A percentile compares a stretch with the other conserved stretches of the same genome.
Evolutionary conservation across 2,329 filamentous ascomycete species (phyloP).

Genomic region (Endothia cerciana): DNA sequence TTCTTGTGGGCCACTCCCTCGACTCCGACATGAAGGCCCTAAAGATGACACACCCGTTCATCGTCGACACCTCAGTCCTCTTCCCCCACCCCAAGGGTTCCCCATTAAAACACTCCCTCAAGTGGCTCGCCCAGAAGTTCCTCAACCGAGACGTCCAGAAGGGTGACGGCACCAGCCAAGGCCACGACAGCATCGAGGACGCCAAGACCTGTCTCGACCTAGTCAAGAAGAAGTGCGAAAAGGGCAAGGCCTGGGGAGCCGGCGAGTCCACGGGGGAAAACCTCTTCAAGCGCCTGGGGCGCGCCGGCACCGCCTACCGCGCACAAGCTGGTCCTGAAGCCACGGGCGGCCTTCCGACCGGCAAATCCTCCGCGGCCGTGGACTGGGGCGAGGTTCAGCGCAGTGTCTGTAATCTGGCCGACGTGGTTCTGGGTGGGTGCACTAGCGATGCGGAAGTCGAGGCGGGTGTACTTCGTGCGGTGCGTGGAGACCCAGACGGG

Average conservation of each 20-base stretch:
- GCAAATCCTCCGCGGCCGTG: slow-evolving; percentile 73
- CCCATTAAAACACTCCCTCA: slow-evolving; percentile 87
- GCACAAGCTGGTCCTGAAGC: slow-evolving; percentile 62
- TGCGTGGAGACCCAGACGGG: slow-evolving; percentile 61
- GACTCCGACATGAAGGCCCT: slow-evolving; percentile 85
- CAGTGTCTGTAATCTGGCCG: slow-evolving; percentile 60
- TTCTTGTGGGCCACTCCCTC: slow-evolving; percentile 80
- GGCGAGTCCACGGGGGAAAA: slow-evolving; percentile 81
- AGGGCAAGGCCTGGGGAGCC: slow-evolving; percentile 83
- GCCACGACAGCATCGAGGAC: slow-evolving; percentile 93
- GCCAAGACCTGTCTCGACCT: slow-evolving; percentile 89
- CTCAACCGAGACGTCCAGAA: slow-evolving; percentile 87
- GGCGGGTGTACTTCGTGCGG: slow-evolving; percentile 58
- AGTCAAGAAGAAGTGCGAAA: slow-evolving; percentile 94
- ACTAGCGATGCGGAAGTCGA: slow-evolving; percentile 62
- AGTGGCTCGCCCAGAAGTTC: slow-evolving; percentile 86
- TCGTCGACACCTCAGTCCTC: slow-evolving; percentile 88
- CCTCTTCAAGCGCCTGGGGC: slow-evolving; percentile 80
- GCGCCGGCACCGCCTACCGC: slow-evolving; percentile 65
- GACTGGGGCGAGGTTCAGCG: slow-evolving; percentile 84
- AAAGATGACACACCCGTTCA: slow-evolving; percentile 85
- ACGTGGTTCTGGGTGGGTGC: slow-evolving; percentile 58
- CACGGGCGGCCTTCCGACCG: slow-evolving; percentile 56
- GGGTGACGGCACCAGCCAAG: slow-evolving; percentile 63
- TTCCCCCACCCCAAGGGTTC: slow-evolving; percentile 90